Evolutionary conservation across 441 rosid species (phyloP).

Genomic region (Arabidopsis lyrata): DNA sequence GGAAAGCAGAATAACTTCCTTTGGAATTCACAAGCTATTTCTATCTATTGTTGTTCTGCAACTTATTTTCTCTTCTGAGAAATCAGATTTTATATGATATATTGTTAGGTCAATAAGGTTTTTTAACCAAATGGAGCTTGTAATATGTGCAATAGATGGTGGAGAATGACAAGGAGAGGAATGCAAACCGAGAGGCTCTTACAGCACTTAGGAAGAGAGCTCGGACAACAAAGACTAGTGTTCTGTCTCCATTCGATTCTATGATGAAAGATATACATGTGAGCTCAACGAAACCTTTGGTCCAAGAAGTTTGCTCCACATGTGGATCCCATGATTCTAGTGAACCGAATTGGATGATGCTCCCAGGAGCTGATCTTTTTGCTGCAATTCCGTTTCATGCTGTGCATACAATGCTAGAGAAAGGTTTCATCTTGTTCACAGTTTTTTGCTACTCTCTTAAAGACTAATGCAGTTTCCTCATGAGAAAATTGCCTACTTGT

Average conservation of each 20-base stretch:
- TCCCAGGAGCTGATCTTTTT: slow-evolving; percentile 76
- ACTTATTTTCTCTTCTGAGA: neutral
- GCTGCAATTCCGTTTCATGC: slow-evolving; percentile 79
- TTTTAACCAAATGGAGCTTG: slow-evolving; percentile 5
- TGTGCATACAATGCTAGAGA: slow-evolving; percentile 74
- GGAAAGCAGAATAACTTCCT: neutral
- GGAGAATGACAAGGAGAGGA: slow-evolving; percentile 76
- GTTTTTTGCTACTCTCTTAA: neutral
- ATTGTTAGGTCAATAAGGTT: neutral
- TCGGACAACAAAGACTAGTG: slow-evolving; percentile 75
- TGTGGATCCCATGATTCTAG: slow-evolving; percentile 74
- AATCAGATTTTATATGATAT: neutral
- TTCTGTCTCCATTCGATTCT: slow-evolving; percentile 67
- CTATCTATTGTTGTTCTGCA: neutral
- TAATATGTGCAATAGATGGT: slow-evolving; percentile 56
- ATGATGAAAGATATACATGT: slow-evolving; percentile 66
- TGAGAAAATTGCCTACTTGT: slow-evolving; percentile 25
- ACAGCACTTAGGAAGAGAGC: slow-evolving; percentile 81
- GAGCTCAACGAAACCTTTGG: slow-evolving; percentile 60
- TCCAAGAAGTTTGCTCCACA: slow-evolving; percentile 76
- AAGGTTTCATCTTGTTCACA: slow-evolving; percentile 51
- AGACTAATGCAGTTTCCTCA: neutral
- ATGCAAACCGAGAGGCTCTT: slow-evolving; percentile 83
- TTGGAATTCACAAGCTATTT: neutral
- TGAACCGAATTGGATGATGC: slow-evolving; percentile 84